phyloP scores from a whole-genome alignment of 352 stramenopile species.

The Globisporangium camurandrum region DNA sequence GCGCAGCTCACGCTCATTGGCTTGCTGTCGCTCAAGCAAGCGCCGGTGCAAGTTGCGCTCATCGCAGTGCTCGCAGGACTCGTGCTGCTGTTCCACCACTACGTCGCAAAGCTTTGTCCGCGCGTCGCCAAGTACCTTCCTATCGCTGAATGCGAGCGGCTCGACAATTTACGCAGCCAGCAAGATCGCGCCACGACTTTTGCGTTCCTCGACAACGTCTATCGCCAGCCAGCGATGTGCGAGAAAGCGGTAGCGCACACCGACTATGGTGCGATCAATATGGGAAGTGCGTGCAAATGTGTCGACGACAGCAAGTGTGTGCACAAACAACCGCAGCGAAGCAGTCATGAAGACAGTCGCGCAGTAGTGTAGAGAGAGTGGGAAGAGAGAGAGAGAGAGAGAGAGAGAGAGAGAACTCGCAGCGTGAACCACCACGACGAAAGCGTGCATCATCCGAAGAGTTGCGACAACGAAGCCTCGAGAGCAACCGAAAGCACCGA shows the following conservation, averaged over 20 bases:
- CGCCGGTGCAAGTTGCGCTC: slow-evolving; percentile 13
- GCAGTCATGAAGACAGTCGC: too few species aligned
- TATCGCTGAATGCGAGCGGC: slow-evolving; percentile 42
- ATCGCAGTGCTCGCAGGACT: slow-evolving; percentile 22
- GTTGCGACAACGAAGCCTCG: too few species aligned
- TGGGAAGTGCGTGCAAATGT: too few species aligned
- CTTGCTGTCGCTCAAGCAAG: slow-evolving; percentile 74
- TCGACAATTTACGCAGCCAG: slow-evolving; percentile 35
- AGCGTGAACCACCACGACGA: too few species aligned
- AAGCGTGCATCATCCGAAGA: too few species aligned
- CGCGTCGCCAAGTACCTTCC: slow-evolving; percentile 52
- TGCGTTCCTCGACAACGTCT: slow-evolving; percentile 64
- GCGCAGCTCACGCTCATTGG: slow-evolving; percentile 71
- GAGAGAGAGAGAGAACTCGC: too few species aligned
- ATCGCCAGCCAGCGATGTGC: slow-evolving; percentile 62
- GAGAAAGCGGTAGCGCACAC: slow-evolving; percentile 35
- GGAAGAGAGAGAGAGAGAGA: too few species aligned
- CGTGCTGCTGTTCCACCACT: slow-evolving; percentile 57
- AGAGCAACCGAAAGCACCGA: too few species aligned
- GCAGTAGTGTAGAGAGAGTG: too few species aligned
- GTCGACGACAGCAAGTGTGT: too few species aligned
- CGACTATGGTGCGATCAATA: slow-evolving; percentile 61
- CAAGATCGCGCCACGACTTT: slow-evolving; percentile 27
- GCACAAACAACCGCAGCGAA: too few species aligned
- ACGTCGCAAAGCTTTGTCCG: slow-evolving; percentile 47